Evolutionary conservation across 1,284 basidiomycete species (phyloP), one percentile per base, ranked within the genome.

Genomic region (Psilocybe mexicana): DNA sequence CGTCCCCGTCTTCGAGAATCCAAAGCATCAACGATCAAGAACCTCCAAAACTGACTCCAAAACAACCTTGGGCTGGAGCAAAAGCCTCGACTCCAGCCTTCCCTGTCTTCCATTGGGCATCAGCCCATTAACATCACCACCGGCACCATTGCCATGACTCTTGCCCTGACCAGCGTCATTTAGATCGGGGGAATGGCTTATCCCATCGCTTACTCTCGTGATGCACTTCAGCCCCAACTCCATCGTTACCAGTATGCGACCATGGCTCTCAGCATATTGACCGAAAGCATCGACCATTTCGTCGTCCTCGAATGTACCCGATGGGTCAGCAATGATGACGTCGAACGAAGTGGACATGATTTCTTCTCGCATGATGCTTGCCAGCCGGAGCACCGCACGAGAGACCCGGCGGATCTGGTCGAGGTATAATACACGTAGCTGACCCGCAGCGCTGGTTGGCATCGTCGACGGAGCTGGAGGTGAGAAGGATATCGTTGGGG

Each of bases 261-360:
- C 83, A 45, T 71, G 73, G 12, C 80, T 79, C 18, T 75, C 68
- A n/a, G 77, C 81, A 64, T 84, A 83, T 43, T 85, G 81, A 44
- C 81, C 82, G 70, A 90, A 90, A 43, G 81, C 82, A 67, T 91
- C 88, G 30, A 72, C 69, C 88, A 91, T 90, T 53, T 73, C 71
- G 28, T 74, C 72, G 0, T 75, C 68, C 54, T 83, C 80, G 67
- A 85, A 89, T 12, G 58, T 24, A 3, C 58, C 59, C 3, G 63
- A 62, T 0, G 79, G 76, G 55, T 86, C 82, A 0, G 83, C 79
- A 30, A 82, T 76, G 44, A 87, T 71, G 36, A 90, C 79, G 65
- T 90, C 86, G 65, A 90, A 90, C 61, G 79, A 82, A 3, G 87
- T 86, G 5, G 84, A 86, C 76, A 90, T 82, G 65, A 88, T 87